phyloP scores from a whole-genome alignment of 1,284 basidiomycete species.

The Leccinum insolens region DNA sequence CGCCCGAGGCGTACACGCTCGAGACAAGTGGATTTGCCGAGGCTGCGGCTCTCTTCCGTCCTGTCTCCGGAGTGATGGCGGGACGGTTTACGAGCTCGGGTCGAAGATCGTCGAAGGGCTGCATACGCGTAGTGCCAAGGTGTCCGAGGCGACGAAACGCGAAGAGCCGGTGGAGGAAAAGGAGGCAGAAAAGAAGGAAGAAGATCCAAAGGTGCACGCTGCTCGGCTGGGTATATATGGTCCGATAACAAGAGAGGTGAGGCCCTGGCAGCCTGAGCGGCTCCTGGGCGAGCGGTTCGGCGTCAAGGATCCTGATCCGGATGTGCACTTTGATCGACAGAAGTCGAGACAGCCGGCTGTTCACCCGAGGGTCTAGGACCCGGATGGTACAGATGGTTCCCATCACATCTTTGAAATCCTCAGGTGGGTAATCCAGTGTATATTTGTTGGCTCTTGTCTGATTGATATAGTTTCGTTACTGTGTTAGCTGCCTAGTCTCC shows the following conservation, averaged over 20 bases:
- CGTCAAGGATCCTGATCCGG: slow-evolving; percentile 70
- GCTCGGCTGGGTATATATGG: slow-evolving; percentile 90
- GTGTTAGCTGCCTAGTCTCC: slow-evolving; percentile 17
- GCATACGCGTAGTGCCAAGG: slow-evolving; percentile 59
- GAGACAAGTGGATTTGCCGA: slow-evolving; percentile 32
- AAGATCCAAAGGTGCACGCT: slow-evolving; percentile 80
- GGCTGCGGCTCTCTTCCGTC: too few species aligned
- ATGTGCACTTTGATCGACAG: slow-evolving; percentile 26
- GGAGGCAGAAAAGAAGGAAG: slow-evolving; percentile 50
- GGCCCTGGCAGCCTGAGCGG: slow-evolving; percentile 77
- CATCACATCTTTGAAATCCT: slow-evolving; percentile 58
- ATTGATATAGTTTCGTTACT: slow-evolving; percentile 7
- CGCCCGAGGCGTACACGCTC: slow-evolving; percentile 70
- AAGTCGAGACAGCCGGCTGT: too few species aligned
- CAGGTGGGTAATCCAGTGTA: slow-evolving; percentile 32
- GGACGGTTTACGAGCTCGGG: slow-evolving; percentile 82
- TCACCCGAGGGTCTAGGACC: too few species aligned
- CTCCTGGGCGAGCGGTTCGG: slow-evolving; percentile 95
- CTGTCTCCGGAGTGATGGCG: slow-evolving; percentile 86
- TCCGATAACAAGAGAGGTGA: slow-evolving; percentile 74
- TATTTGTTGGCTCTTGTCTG: slow-evolving; percentile 6
- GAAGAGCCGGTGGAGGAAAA: slow-evolving; percentile 42
- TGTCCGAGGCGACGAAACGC: slow-evolving; percentile 30
- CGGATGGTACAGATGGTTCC: too few species aligned
- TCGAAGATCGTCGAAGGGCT: slow-evolving; percentile 75